Conservation (phyloP, 768 basidiomycete species). For the Leccinum sublutescens region DNA sequence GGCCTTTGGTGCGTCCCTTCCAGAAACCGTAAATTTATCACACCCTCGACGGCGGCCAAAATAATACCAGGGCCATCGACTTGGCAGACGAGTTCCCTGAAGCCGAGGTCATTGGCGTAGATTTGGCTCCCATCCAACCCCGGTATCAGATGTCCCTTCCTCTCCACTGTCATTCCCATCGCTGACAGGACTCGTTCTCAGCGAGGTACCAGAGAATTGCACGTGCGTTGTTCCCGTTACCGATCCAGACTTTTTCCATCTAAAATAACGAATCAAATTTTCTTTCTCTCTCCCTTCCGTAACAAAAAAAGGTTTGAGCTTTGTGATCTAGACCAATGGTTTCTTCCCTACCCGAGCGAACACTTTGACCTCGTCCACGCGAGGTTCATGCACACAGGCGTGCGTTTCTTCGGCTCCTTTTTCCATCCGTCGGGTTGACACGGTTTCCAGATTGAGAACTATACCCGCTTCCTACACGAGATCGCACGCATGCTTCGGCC, state of each 20-base stretch:
- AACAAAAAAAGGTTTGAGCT: conserved; percentile 58
- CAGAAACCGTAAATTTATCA: background rate
- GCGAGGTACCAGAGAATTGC: conserved; percentile 69
- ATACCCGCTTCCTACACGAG: conserved; percentile 58
- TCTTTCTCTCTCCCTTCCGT: background rate
- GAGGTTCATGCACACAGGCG: conserved; percentile 65
- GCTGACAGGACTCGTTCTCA: conserved; percentile 30
- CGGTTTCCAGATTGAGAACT: conserved; percentile 54
- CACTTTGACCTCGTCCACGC: conserved; percentile 72
- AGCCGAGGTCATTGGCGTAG: conserved; percentile 65
- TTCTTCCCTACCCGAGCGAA: conserved; percentile 59
- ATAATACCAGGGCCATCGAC: conserved; percentile 58
- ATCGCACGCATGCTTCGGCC: conserved; percentile 66
- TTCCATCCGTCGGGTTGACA: conserved; percentile 3
- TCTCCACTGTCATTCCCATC: conserved; percentile 1
- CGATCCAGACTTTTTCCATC: background rate
- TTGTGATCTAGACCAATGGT: conserved; percentile 61
- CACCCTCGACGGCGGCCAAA: background rate
- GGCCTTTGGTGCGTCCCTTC: conserved; percentile 51
- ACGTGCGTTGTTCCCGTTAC: conserved; percentile 46
- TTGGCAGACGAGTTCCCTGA: conserved; percentile 71
- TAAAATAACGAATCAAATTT: conserved; percentile 1
- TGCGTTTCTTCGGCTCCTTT: conserved; percentile 13
- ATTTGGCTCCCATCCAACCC: conserved; percentile 72
- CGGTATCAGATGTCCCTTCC: conserved; percentile 40